These are phyloP conservation scores for Acidomyces sp. DNA, from an alignment of 495 filamentous ascomycete species.

Conservation along the genomic window DNA sequence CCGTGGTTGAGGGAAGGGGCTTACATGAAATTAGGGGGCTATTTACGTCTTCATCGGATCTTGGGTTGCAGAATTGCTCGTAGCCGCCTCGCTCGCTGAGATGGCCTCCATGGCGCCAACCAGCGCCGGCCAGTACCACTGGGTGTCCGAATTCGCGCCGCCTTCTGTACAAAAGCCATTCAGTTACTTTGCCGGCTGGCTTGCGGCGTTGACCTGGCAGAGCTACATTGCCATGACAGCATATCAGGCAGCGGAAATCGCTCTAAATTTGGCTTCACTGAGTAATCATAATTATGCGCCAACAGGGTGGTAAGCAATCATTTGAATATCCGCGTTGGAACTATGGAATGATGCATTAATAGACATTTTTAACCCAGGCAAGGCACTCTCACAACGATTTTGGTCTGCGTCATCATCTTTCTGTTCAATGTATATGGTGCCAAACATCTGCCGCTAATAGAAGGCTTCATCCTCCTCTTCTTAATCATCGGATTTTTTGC, in stretches of 20 bases:
- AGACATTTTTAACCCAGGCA: no score
- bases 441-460: conserved; percentile 32
- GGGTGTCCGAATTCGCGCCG: conserved; percentile 16
- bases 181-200: conserved; percentile 16
- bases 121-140: conserved; percentile 6
- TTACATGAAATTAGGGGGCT: no score
- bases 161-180: conserved; percentile 2
- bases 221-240: background rate
- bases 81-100: no score
- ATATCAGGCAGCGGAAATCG: conserved; percentile 20
- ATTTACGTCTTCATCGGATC: no score
- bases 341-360: no score
- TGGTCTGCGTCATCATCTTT: conserved; percentile 32
- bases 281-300: conserved; percentile 29
- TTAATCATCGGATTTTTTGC: conserved; percentile 26
- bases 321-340: no score
- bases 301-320: no score
- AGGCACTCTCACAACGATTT: no score
- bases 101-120: conserved; percentile 12
- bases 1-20: no score
- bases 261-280: conserved; percentile 30
- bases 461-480: conserved; percentile 24
- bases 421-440: conserved; percentile 31
- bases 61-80: no score
- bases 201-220: conserved; percentile 4